Conservation (phyloP, 805 yeast species). For the Hagleromyces aurorensis region DNA sequence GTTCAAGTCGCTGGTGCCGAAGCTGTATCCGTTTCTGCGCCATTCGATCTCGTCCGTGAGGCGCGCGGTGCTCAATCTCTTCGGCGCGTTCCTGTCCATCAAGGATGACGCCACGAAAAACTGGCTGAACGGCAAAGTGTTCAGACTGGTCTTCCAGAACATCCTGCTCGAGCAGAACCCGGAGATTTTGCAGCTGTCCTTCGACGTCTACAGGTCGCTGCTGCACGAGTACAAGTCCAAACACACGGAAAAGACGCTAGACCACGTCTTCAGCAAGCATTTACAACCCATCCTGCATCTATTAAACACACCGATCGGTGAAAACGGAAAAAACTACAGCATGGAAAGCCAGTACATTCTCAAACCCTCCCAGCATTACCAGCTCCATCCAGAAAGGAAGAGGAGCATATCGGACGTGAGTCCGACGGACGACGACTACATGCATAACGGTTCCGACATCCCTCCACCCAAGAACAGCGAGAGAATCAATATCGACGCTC, state of each 20-base stretch:
- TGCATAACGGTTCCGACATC: conserved; percentile 31
- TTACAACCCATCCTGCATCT: conserved; percentile 54
- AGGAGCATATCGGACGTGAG: conserved; percentile 23
- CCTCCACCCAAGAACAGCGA: conserved; percentile 47
- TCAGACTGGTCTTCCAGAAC: conserved; percentile 79
- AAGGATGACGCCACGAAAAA: conserved; percentile 43
- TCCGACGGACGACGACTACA: conserved; percentile 13
- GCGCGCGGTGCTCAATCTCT: conserved; percentile 74
- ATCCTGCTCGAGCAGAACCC: conserved; percentile 80
- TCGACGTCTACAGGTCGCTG: conserved; percentile 50
- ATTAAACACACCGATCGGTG: conserved; percentile 90
- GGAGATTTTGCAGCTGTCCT: conserved; percentile 58
- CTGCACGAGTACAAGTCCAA: conserved; percentile 38
- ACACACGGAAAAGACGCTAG: conserved; percentile 37
- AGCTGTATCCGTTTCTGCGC: conserved; percentile 83
- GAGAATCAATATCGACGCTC: conserved; percentile 84
- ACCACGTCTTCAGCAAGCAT: conserved; percentile 47
- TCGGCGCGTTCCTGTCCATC: conserved; percentile 63
- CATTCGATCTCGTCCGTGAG: conserved; percentile 91
- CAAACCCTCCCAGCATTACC: conserved; percentile 53
- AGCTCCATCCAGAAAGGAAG: conserved; percentile 28
- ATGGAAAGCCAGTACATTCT: conserved; percentile 72
- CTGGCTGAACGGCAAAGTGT: conserved; percentile 73
- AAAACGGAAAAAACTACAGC: conserved; percentile 77
- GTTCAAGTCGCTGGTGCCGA: conserved; percentile 75